Evolutionary conservation across 139 green algal genomes (phyloP), one percentile per base, ranked within the genome.

Genomic region (Spirogloea muscicola): DNA sequence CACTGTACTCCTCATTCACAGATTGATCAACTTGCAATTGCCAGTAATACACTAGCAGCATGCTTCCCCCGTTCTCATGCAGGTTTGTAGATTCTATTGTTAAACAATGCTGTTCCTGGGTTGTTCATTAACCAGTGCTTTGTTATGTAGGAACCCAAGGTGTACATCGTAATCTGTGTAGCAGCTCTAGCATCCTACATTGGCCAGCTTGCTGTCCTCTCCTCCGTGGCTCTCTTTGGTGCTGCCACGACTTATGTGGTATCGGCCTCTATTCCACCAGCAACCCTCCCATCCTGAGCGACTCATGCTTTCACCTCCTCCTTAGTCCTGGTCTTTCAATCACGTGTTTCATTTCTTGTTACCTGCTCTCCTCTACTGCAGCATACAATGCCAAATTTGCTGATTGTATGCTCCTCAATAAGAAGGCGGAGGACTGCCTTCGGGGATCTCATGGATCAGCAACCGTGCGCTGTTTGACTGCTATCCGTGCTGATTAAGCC

Each of bases 131-230:
- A n/a, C n/a, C n/a, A n/a, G n/a, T n/a, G n/a, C n/a, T n/a, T n/a
- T n/a, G n/a, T n/a, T n/a, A n/a, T n/a, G n/a, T n/a, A 71, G 65
- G 18, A 74, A 18, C 65, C 65, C 7, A 10, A 72, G 7, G 49
- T 74, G 49, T 74, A 74, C 18, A 9, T 29, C 5, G 34, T 74
- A n/a, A 74, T 68, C 7, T 31, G 34, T n/a, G n/a, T 67, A 10
- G 52, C n/a, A 21, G 48, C 65, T 25, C 27, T 74, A 7, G 7
- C 9, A 18, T 43, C 65, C 7, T 74, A 74, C 65, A 74, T 74
- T 44, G 48, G 49, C 33, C 65, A 74, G 52, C 48, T 74, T 13
- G n/a, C 65, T 49, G 49, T 74, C 18, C 65, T 76, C 6, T 68
- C 68, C 13, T 16, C 75, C 3, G 33, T 74, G 36, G 55, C 16